Evolutionary conservation across 2,329 filamentous ascomycete species (phyloP), one percentile per base, ranked within the genome.

Genomic region (Fragosphaeria purpurea): DNA sequence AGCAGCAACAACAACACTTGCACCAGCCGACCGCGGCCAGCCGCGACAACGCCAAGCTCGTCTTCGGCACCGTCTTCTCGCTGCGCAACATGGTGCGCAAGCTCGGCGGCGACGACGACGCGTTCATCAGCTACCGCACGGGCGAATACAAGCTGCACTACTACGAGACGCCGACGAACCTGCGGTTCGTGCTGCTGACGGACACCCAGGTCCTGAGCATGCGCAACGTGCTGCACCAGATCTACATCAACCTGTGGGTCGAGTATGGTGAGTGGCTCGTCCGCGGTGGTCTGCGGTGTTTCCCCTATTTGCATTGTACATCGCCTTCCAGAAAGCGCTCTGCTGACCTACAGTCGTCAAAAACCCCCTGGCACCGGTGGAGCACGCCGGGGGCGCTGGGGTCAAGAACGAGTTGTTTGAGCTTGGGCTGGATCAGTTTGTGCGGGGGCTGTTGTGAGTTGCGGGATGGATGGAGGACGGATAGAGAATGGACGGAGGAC

Each of bases 131-230:
- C 59, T 98, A 87, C 70, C 86, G 88, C 60, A 98, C 93, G 48
- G 86, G 79, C 59, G 86, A 95, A 69, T 98, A 98, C 76, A 96
- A 96, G 71, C 79, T 98, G 60, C 93, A 98, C 71, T 98, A 95
- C 74, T 98, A 96, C 76, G 93, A 98, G 74, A 97, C 93, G 10
- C 89, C 90, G 1, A 93, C 89, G 48, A 94, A 88, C 66, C 83
- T 95, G 68, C 94, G 95, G 64, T 94, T 97, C 64, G 89, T 96
- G 63, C 88, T 98, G 83, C 76, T 97, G 63, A 97, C 93, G 31
- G 93, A 97, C 69, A 87, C 86, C 39, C 85, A 82, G 58, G 86
- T 88, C 52, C 79, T 86, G 58, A 96, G 89, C 68, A 91, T 98
- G 81, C 81, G 90, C 43, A 88, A 94, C 60, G 91, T 95, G 30